Conservation (phyloP, 1,284 basidiomycete species). For the Irpex rosettiformis region DNA sequence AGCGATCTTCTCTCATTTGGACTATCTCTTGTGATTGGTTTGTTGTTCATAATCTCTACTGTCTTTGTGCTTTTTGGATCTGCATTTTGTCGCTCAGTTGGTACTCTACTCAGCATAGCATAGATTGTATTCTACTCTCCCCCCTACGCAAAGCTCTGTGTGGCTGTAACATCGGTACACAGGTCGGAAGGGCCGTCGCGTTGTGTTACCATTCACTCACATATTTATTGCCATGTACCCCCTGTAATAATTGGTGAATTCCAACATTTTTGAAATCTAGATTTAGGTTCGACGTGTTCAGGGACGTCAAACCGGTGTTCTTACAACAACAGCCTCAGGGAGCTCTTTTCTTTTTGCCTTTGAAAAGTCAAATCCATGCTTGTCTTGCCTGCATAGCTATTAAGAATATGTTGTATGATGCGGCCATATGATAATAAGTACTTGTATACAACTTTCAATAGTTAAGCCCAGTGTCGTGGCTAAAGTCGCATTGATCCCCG, state of each 20-base stretch:
- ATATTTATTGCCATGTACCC: conserved; percentile 33
- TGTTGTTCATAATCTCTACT: conserved; percentile 22
- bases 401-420: conserved; percentile 9
- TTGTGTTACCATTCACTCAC: conserved; percentile 25
- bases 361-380: neutral
- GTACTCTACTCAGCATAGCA: conserved; percentile 35
- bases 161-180: conserved; percentile 13
- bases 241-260: conserved; percentile 27
- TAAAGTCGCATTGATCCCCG: conserved; percentile 81
- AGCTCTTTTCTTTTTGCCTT: neutral
- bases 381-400: no score
- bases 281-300: neutral
- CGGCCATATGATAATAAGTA: conserved; percentile 9
- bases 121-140: conserved; percentile 45
- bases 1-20: conserved; percentile 17
- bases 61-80: conserved; percentile 28
- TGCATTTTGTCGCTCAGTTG: conserved; percentile 21
- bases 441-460: conserved; percentile 15
- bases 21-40: conserved; percentile 19
- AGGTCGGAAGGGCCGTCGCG: conserved; percentile 21
- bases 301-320: neutral
- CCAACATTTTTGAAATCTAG: neutral
- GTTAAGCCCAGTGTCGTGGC: conserved; percentile 46
- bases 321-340: neutral
- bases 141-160: conserved; percentile 19